A percentile compares a stretch with the other conserved stretches of the same genome.
Conservation (phyloP, 768 basidiomycete species). For the Mycena albidolilacea region DNA sequence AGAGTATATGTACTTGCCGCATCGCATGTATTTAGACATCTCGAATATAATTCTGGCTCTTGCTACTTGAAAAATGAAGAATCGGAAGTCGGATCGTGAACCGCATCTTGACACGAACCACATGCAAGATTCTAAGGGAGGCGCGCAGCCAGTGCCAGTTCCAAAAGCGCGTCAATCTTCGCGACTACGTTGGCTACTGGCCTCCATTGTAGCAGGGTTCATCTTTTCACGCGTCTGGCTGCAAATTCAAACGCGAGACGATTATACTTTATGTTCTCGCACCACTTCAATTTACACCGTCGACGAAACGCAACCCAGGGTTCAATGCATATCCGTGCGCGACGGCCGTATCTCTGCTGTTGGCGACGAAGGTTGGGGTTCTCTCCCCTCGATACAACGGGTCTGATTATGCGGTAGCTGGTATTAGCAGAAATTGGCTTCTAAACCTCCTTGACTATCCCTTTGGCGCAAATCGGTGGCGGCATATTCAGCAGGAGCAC, state of each 20-base stretch:
- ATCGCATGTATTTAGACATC: too few relatives aligned
- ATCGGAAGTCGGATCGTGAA: neutral
- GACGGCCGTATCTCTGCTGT: slow-evolving; percentile 62
- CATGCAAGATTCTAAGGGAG: slow-evolving; percentile 8
- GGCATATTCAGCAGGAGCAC: slow-evolving; percentile 46
- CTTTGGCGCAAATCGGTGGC: slow-evolving; percentile 20
- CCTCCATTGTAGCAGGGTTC: slow-evolving; percentile 9
- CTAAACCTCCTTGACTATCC: slow-evolving; percentile 13
- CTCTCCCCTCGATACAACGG: neutral
- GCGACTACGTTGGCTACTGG: slow-evolving; percentile 19
- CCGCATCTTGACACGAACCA: neutral
- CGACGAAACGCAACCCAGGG: slow-evolving; percentile 63
- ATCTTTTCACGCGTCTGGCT: slow-evolving; percentile 28
- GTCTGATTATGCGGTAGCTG: slow-evolving; percentile 22
- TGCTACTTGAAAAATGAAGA: neutral
- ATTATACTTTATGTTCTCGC: slow-evolving; percentile 73
- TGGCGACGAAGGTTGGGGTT: slow-evolving; percentile 63
- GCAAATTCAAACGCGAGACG: slow-evolving; percentile 24
- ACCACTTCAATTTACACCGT: slow-evolving; percentile 78
- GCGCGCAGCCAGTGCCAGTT: too few relatives aligned
- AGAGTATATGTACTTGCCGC: neutral
- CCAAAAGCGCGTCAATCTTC: slow-evolving; percentile 30
- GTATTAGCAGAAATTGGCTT: slow-evolving; percentile 15
- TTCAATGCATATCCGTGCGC: slow-evolving; percentile 74
- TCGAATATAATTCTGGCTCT: neutral